A percentile compares a stretch with the other conserved stretches of the same genome.
phyloP scores from a whole-genome alignment of 2,329 filamentous ascomycete genomes.

The Verticillium nonalfalfae region DNA sequence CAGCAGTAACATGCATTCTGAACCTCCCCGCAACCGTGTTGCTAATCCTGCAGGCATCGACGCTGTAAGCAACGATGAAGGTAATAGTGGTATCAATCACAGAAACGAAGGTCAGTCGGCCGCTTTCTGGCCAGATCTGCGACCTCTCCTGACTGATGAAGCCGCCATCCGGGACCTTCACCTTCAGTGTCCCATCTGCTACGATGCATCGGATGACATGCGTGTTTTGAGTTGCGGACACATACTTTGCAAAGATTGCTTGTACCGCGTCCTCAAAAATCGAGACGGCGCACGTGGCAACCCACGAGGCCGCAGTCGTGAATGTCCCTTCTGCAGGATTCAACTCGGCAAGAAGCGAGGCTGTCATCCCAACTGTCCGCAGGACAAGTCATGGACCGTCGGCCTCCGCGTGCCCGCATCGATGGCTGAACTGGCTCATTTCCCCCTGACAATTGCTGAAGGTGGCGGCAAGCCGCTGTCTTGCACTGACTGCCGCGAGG shows the following conservation, averaged over 20 bases:
- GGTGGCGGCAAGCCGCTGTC: conserved; percentile 2
- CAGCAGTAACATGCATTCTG: too few relatives aligned
- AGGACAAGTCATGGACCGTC: background rate
- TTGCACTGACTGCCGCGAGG: conserved; percentile 3
- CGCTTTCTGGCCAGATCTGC: conserved; percentile 7
- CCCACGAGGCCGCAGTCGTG: background rate
- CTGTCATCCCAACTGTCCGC: conserved; percentile 2
- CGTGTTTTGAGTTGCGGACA: conserved; percentile 10
- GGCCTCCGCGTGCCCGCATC: conserved; percentile 2
- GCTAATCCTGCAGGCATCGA: background rate
- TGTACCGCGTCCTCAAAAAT: conserved; percentile 3
- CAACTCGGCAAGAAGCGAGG: conserved; percentile 3
- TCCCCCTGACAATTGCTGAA: conserved; percentile 7
- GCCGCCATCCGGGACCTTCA: background rate
- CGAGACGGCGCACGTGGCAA: background rate
- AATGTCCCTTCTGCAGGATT: conserved; percentile 7
- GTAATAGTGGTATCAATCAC: background rate
- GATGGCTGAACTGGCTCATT: conserved; percentile 1
- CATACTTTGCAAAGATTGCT: conserved; percentile 6
- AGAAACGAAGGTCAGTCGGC: background rate
- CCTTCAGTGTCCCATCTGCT: conserved; percentile 7
- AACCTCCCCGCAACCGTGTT: background rate
- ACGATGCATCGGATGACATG: conserved; percentile 3
- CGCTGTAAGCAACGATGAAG: background rate
- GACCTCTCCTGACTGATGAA: background rate